Evolutionary conservation across 495 filamentous ascomycete genomes (phyloP).

Genomic region (Penicillium waksmanii): DNA sequence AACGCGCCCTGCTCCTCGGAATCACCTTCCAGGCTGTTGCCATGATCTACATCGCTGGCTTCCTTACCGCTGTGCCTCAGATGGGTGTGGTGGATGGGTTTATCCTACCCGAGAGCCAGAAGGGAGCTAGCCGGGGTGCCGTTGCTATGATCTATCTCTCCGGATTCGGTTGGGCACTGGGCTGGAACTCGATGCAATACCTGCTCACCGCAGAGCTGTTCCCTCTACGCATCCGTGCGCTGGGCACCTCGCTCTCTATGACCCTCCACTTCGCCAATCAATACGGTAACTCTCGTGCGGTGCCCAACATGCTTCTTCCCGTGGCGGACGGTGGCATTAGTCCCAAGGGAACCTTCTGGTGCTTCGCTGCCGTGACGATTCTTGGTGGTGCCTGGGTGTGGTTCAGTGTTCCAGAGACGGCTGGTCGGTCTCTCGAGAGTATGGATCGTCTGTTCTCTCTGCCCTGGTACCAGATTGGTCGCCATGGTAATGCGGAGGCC

Average conservation of each 20-base stretch:
- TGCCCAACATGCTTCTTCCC: conserved; percentile 58
- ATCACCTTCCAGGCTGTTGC: conserved; percentile 64
- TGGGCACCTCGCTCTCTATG: conserved; percentile 48
- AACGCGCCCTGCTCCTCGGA: conserved; percentile 66
- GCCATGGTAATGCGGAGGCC: conserved; percentile 60
- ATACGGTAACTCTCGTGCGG: conserved; percentile 64
- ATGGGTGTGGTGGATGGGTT: conserved; percentile 42
- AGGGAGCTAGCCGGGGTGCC: conserved; percentile 53
- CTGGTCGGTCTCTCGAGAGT: conserved; percentile 46
- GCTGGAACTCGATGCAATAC: conserved; percentile 79
- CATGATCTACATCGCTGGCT: conserved; percentile 71
- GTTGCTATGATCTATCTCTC: conserved; percentile 70
- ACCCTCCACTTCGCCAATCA: conserved; percentile 73
- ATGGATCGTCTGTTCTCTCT: conserved; percentile 72
- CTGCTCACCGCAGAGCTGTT: conserved; percentile 77
- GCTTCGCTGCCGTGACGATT: conserved; percentile 64
- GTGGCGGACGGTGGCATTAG: conserved; percentile 48
- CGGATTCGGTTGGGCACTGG: conserved; percentile 70
- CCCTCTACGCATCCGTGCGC: conserved; percentile 58
- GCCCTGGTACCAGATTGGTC: conserved; percentile 68
- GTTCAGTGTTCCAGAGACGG: conserved; percentile 50
- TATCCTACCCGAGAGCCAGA: conserved; percentile 32
- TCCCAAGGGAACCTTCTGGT: conserved; percentile 67
- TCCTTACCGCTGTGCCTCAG: conserved; percentile 58
- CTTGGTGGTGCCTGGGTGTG: conserved; percentile 63